phyloP scores from a whole-genome alignment of 2,329 filamentous ascomycete genomes.

The Scorias spongiosa region DNA sequence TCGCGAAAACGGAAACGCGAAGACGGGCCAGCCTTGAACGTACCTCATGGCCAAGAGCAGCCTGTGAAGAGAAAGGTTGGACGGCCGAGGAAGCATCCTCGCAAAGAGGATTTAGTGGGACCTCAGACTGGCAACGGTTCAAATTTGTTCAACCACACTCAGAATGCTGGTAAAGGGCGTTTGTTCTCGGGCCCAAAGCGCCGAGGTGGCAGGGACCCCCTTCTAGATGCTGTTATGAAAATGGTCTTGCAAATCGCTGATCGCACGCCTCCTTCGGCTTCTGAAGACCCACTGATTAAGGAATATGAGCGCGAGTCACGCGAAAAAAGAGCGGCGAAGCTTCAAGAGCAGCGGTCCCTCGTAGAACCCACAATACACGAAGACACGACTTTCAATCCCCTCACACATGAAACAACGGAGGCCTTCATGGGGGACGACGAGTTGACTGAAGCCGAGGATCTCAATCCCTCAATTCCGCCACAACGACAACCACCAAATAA shows the following conservation, averaged over 20 bases:
- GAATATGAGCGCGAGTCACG: neutral
- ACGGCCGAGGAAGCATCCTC: slow-evolving; percentile 2
- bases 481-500: slow-evolving; percentile 3
- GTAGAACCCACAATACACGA: neutral
- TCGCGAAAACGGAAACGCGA: slow-evolving; percentile 11
- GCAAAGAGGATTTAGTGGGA: neutral
- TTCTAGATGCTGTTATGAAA: slow-evolving; percentile 5
- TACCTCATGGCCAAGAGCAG: neutral
- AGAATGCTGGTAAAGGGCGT: slow-evolving; percentile 2
- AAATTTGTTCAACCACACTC: slow-evolving; percentile 4
- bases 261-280: neutral
- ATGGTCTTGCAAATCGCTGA: slow-evolving; percentile 6
- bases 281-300: neutral
- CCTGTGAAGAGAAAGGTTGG: slow-evolving; percentile 2
- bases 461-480: neutral
- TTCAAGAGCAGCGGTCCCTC: neutral
- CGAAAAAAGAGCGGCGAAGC: neutral
- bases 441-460: neutral
- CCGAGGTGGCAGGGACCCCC: neutral
- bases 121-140: slow-evolving; percentile 2
- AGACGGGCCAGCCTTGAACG: slow-evolving; percentile 1
- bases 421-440: neutral
- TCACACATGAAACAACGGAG: neutral
- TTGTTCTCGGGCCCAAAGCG: neutral
- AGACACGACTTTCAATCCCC: neutral